Evolutionary conservation across 192 early-diverging fungal species (phyloP).

Genomic region (Coemansia sp.): DNA sequence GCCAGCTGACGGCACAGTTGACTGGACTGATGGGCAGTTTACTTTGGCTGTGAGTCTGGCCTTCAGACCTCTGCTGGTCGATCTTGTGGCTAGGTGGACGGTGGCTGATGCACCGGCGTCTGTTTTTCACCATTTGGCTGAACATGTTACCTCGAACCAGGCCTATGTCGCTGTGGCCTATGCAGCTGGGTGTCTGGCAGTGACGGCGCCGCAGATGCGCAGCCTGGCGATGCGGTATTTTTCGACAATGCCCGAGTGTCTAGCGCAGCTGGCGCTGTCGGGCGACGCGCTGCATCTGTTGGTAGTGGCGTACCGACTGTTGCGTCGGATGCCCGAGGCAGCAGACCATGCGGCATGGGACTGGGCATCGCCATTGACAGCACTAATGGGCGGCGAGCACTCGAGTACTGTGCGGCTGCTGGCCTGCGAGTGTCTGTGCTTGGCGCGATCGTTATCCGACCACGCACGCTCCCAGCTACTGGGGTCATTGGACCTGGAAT

Average conservation of each 20-base stretch:
- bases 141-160: constrained; percentile 10
- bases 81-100: constrained; percentile 80
- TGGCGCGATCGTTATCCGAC: constrained; percentile 28
- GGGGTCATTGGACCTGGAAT: constrained; percentile 3
- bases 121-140: constrained; percentile 24
- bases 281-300: constrained; percentile 4
- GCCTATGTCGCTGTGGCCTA: constrained; percentile 50
- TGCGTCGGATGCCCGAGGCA: constrained; percentile 53
- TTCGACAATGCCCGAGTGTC: neutral
- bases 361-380: constrained; percentile 31
- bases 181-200: constrained; percentile 65
- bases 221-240: constrained; percentile 57
- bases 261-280: constrained; percentile 20
- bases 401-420: constrained; percentile 17
- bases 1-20: neutral
- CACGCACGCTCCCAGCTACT: constrained; percentile 23
- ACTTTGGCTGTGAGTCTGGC: constrained; percentile 30
- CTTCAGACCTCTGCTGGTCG: constrained; percentile 78
- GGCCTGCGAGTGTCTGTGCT: constrained; percentile 41
- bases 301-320: constrained; percentile 57
- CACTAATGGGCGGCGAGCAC: constrained; percentile 28
- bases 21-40: constrained; percentile 45
- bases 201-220: constrained; percentile 72
- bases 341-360: constrained; percentile 28
- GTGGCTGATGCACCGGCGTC: constrained; percentile 44